Base-by-base conservation (phyloP, 148 eudicot species). In the Chenopodium formosanum region DNA sequence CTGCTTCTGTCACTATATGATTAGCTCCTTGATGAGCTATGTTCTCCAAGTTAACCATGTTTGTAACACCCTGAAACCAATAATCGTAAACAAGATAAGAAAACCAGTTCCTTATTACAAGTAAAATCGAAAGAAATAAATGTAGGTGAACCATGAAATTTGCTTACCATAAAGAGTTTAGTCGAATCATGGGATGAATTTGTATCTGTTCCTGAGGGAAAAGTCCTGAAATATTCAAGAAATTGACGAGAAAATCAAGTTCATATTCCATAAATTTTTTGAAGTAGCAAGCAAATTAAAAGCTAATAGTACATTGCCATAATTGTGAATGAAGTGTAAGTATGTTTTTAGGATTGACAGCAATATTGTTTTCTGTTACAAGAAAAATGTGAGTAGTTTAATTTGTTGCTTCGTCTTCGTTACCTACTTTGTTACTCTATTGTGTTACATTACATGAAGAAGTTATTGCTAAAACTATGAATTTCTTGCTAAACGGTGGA, bases 121-220 rank as follows among this genome's bases (percentile, higher is more conserved):
- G 25, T 20, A 7, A 7, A n/a, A 8, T 20, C n/a, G 2, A 22
- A 62, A 25, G 25, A 25, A 25, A 25, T 25, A 25, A 25, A 25
- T 25, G 25, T 25, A 25, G 63, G 1, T 14, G 53, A 34, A 40
- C 9, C 20, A 50, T 23, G 34, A 65, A 74, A 53, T 16, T 60
- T 66, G 72, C 88, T 86, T 69, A 91, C 93, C 84, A 81, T 40
- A 32, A 88, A 84, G 34, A 88, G 65, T 16, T 83, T 74, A 47
- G 75, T 85, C 56, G 93, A 87, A 73, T 83, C 86, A 76, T 87
- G 87, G 47, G 92, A 91, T 56, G 87, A 70, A 78, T 94, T 92
- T 73, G 88, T 85, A n/a, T 76, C 91, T 47, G 82, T 25, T 65
- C 86, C 89, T 2, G 75, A 64, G 37, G 93, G 87, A 65, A 74